Conservation (phyloP, 768 basidiomycete genomes). For the Cyclocybe cylindracea region DNA sequence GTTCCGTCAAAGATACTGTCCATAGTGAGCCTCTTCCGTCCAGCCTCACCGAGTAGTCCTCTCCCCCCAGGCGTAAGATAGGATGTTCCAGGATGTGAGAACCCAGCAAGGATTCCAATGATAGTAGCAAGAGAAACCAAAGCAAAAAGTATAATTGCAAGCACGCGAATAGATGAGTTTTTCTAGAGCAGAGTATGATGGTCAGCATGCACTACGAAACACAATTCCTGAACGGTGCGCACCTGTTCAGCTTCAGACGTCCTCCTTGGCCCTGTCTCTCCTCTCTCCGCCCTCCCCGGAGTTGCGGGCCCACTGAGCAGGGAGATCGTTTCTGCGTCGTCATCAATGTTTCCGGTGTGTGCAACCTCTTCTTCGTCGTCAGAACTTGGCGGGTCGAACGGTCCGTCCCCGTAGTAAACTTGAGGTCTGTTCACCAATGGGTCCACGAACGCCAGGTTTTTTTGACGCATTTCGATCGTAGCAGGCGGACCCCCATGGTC, state of each 20-base stretch:
- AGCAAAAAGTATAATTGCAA: conserved; percentile 60
- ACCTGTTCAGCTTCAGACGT: conserved; percentile 18
- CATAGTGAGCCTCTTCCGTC: conserved; percentile 72
- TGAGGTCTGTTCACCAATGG: conserved; percentile 23
- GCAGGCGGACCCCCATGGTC: conserved; percentile 13
- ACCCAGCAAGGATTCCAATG: conserved; percentile 80
- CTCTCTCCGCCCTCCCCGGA: conserved; percentile 31
- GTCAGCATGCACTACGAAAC: not conserved
- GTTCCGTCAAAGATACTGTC: conserved; percentile 95
- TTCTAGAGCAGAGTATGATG: conserved; percentile 30
- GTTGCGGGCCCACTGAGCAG: conserved; percentile 19
- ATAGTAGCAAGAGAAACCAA: conserved; percentile 62
- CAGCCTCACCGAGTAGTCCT: conserved; percentile 77
- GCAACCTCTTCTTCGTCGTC: conserved; percentile 66
- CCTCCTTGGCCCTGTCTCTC: conserved; percentile 20
- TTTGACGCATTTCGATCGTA: conserved; percentile 23
- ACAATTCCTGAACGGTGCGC: not conserved
- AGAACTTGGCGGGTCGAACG: conserved; percentile 80
- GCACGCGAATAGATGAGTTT: conserved; percentile 54
- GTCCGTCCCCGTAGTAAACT: conserved; percentile 73
- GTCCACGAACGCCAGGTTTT: conserved; percentile 18
- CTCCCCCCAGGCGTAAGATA: conserved; percentile 54
- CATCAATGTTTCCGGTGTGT: conserved; percentile 15
- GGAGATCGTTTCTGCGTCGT: conserved; percentile 20
- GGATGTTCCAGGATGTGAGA: conserved; percentile 61